These are phyloP conservation scores for Mycena galopus DNA, from an alignment of 768 basidiomycete genomes.

Conservation along the genomic window DNA sequence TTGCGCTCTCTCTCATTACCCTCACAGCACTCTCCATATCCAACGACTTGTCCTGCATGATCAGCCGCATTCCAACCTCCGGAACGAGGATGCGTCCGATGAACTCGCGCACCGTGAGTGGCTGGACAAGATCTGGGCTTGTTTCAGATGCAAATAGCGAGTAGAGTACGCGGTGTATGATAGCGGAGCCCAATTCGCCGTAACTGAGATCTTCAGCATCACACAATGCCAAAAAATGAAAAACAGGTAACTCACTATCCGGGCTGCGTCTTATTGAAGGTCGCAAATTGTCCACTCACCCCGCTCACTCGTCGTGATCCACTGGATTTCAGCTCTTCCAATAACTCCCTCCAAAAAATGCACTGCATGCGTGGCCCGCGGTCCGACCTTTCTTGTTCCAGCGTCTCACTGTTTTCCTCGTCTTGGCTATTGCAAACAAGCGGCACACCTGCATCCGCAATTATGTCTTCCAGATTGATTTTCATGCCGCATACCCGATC, in stretches of 20 bases:
- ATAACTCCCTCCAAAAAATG: conserved; percentile 5
- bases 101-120: background rate
- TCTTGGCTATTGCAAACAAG: background rate
- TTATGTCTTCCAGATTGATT: background rate
- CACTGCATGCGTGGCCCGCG: conserved; percentile 4
- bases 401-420: background rate
- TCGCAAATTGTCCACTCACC: background rate
- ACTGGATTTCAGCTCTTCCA: background rate
- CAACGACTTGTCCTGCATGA: background rate
- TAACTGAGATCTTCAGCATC: background rate
- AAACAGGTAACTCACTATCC: conserved; percentile 16
- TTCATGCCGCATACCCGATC: background rate
- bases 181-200: conserved; percentile 2
- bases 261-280: background rate
- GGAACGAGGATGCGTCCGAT: conserved; percentile 3
- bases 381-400: no score
- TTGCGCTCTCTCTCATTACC: background rate
- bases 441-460: background rate
- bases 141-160: background rate
- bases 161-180: background rate
- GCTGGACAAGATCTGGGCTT: background rate
- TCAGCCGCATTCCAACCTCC: conserved; percentile 11
- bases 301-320: background rate
- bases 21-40: background rate
- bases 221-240: background rate